Base-by-base conservation (phyloP, 192 early-diverging fungal genomes). In the Backusella tuberculispora region DNA sequence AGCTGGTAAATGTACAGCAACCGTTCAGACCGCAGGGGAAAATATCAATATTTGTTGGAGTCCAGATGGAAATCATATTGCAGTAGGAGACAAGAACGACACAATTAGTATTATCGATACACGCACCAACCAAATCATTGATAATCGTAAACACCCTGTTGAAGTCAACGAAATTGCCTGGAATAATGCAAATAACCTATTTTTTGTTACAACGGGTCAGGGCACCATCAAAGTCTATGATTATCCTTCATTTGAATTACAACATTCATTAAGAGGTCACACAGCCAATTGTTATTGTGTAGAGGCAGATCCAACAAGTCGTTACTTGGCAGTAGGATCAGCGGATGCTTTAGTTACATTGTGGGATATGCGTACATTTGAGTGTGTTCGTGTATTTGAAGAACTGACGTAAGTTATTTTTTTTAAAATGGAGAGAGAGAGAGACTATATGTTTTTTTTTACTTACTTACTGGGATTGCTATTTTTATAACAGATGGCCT, bases 41-140 rank as follows among this genome's bases (percentile, higher is more conserved):
- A 94, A 94, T 79, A 95, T 95, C 79, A 95, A 95, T 78, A 87
- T 95, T 34, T 88, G 87, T 46, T 95, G 94, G 94, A 90, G 89
- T 71, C 91, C 92, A 2, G 89, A 95, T 70, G 94, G 93, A 8
- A 83, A 84, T 37, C 79, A 83, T 53, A 91, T 95, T 66, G 93
- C 94, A 21, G 93, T 95, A 5, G 94, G 94, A 5, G 90, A 93
- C 77, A 94, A 95, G 90, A 91, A 94, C 24, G 93, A 94, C 71
- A 79, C 84, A 19, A 88, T 95, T 24, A 86, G 86, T 21, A 91
- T 95, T 79, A 95, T 95, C 38, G 94, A 95, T 81, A 86, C 90
- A 10, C 81, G 86, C 15, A 79, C 81, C 2, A 71, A 74, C 53
- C 65, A 56, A 41, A 76, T 79, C n/a, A 71, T 67, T 19, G 81